These are phyloP conservation scores for Raffaelea arxii DNA, from an alignment of 2,329 filamentous ascomycete species.

Conservation along the genomic window DNA sequence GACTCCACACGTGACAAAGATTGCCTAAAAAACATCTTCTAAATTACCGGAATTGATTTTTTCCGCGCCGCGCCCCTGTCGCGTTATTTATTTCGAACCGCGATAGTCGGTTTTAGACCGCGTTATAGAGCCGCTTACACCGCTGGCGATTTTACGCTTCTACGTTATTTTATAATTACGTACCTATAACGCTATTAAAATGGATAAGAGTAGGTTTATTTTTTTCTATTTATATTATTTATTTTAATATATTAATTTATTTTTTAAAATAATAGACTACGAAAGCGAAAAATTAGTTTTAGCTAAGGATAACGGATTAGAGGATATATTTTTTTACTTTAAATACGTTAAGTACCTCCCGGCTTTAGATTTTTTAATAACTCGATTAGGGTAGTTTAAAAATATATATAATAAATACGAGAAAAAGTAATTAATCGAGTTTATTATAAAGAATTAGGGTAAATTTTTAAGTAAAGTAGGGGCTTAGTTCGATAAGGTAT, in stretches of 20 bases:
- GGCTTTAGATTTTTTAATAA: neutral
- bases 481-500: neutral
- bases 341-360: neutral
- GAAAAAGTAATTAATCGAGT: neutral
- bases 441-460: neutral
- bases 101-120: too few relatives aligned
- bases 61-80: too few relatives aligned
- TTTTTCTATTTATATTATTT: neutral
- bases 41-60: too few relatives aligned
- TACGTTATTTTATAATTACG: too few relatives aligned
- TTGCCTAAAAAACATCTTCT: too few relatives aligned
- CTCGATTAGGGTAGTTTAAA: neutral
- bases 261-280: neutral
- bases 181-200: too few relatives aligned
- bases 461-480: neutral
- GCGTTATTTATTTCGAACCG: too few relatives aligned
- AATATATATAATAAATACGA: neutral
- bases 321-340: neutral
- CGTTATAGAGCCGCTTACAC: too few relatives aligned
- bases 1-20: too few relatives aligned
- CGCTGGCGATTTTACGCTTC: too few relatives aligned
- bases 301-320: neutral
- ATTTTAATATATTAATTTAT: neutral
- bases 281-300: neutral
- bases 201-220: neutral